Conservation (phyloP, 192 early-diverging fungal genomes). For the Geranomyces variabilis region DNA sequence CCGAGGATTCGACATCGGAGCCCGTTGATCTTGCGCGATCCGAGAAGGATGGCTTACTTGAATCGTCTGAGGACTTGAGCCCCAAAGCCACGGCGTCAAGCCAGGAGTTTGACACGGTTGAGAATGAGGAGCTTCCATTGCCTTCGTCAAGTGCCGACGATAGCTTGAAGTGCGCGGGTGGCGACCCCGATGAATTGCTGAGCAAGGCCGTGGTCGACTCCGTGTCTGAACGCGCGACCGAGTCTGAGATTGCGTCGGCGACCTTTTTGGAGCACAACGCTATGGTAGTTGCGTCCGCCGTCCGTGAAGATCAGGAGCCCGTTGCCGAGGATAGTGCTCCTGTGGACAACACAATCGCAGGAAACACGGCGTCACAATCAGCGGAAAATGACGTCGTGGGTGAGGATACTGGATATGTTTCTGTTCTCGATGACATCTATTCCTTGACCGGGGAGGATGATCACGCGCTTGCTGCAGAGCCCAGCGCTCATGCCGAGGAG, state of each 20-base stretch:
- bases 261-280: neutral
- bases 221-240: neutral
- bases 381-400: neutral
- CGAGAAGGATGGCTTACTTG: no score
- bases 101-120: no score
- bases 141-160: no score
- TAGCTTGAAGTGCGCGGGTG: no score
- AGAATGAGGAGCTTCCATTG: no score
- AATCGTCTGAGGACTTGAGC: no score
- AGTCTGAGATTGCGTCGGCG: neutral
- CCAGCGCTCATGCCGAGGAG: neutral
- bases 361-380: neutral
- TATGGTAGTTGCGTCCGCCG: neutral
- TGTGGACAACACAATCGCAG: neutral
- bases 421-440: no score
- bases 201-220: no score
- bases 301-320: neutral
- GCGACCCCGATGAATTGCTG: no score
- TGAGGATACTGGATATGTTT: neutral
- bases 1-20: no score
- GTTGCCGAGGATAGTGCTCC: neutral
- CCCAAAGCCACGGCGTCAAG: no score
- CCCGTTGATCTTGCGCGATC: no score
- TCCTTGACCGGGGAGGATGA: neutral
- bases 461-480: neutral